Percentiles rank a stretch among this genome's conserved stretches.
These are phyloP conservation scores for Trichothecium roseum DNA, from an alignment of 2,329 filamentous ascomycete species.

Conservation along the genomic window DNA sequence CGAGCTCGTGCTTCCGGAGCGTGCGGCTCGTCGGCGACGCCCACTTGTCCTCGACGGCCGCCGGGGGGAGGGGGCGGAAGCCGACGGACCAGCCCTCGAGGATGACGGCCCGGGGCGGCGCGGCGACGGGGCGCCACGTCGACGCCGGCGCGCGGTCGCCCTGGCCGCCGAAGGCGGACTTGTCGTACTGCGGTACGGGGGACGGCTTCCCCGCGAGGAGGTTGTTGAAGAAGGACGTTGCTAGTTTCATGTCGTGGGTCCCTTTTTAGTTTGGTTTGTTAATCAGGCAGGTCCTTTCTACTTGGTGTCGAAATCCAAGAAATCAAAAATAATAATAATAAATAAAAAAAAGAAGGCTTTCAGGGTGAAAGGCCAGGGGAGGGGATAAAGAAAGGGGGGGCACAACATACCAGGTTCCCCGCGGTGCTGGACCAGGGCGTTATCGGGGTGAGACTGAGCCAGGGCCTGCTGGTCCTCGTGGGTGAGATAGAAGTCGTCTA, in stretches of 20 bases:
- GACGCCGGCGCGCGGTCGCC: slow-evolving; percentile 60
- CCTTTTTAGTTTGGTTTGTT: slow-evolving; percentile 7
- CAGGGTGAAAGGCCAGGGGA: too few relatives aligned
- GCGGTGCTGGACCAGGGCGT: slow-evolving; percentile 68
- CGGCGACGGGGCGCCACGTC: slow-evolving; percentile 50
- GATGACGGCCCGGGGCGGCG: slow-evolving; percentile 50
- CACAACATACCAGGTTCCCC: slow-evolving; percentile 68
- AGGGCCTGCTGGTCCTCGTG: slow-evolving; percentile 58
- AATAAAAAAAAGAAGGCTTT: slow-evolving; percentile 4
- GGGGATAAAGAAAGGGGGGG: too few relatives aligned
- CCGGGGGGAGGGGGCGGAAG: slow-evolving; percentile 53
- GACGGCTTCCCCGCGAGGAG: slow-evolving; percentile 43
- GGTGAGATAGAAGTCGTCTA: slow-evolving; percentile 83
- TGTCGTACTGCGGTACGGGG: slow-evolving; percentile 68
- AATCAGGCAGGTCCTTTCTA: not conserved
- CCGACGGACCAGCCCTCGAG: slow-evolving; percentile 91
- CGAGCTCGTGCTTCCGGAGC: slow-evolving; percentile 34
- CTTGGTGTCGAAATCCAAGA: not conserved
- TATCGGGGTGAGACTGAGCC: slow-evolving; percentile 53
- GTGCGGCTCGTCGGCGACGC: slow-evolving; percentile 37
- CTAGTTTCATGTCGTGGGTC: slow-evolving; percentile 66
- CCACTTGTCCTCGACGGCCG: slow-evolving; percentile 40
- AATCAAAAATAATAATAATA: slow-evolving; percentile 1
- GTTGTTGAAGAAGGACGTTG: slow-evolving; percentile 47
- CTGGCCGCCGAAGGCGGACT: slow-evolving; percentile 63